Base-by-base conservation (phyloP, 352 stramenopile species). In the Globisporangium middletonii region DNA sequence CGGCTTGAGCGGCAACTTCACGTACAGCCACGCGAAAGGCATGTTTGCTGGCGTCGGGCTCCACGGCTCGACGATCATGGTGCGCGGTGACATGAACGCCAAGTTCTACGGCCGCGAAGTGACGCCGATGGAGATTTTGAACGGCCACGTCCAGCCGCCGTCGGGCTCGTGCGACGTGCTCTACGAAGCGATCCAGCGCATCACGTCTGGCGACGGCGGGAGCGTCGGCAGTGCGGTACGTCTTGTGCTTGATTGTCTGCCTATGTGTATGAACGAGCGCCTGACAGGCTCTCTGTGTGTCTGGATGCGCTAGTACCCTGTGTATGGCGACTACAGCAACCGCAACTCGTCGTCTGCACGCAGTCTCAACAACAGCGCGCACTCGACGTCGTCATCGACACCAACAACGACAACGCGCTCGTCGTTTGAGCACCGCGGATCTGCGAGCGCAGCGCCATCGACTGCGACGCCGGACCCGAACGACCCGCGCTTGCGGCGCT, bases 21-120 rank as follows among this genome's bases (percentile, higher is more conserved):
- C 83, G 57, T 95, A 95, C 71, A 89, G 75, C 62, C 86, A 88
- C 59, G 77, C 82, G 28, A 95, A 94, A 63, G 86, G 86, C 11
- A 67, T 71, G 42, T 95, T 92, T 52, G 86, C 83, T 0, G 86
- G 86, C 30, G 67, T 92, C 16, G 83, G 82, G 1, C 71, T 95
- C 19, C 82, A 93, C 53, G 83, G 83, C 50, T 92, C 83, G 23
- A 92, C 82, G 43, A 94, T 95, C 56, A 71, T 92, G 55, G 75
- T 92, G 30, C 79, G 86, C 16, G 81, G 83, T 19, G 82, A 92
- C 59, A 91, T 95, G 79, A 95, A 95, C 67, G 63, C 47, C 46
- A 76, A 86, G 59, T 95, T 93, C 53, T 95, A 95, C 67, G 86
- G 83, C 15, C 75, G 77, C 13, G 83, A 94, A 9, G 78, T 95